These are phyloP conservation scores for Boletus semigastroideus DNA, from an alignment of 1,284 basidiomycete species.

Conservation along the genomic window DNA sequence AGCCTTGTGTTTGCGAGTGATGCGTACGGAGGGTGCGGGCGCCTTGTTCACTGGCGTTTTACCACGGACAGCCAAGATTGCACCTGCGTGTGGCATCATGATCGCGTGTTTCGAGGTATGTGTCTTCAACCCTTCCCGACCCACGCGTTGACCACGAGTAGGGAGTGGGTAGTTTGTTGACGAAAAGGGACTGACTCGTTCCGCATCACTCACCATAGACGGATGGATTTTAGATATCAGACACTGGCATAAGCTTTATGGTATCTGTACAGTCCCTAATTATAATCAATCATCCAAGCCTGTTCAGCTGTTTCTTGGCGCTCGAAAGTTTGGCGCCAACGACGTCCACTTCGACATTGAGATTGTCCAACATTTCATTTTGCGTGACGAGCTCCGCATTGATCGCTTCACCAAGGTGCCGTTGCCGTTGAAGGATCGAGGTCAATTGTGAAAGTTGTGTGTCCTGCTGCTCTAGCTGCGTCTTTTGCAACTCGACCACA, in stretches of 20 bases:
- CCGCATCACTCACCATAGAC: constrained; percentile 18
- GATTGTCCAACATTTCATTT: constrained; percentile 82
- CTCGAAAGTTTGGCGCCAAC: constrained; percentile 76
- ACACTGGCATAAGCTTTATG: constrained; percentile 8
- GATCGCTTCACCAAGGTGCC: constrained; percentile 87
- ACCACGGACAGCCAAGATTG: constrained; percentile 93
- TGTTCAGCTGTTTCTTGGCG: constrained; percentile 81
- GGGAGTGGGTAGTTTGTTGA: constrained; percentile 56
- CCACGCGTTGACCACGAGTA: constrained; percentile 26
- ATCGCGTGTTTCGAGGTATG: constrained; percentile 91
- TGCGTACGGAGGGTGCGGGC: constrained; percentile 73
- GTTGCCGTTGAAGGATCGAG: constrained; percentile 82
- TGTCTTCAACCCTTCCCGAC: background rate
- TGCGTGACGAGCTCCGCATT: constrained; percentile 81
- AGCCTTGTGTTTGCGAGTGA: constrained; percentile 66
- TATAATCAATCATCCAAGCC: constrained; percentile 47
- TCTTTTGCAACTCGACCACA: constrained; percentile 76
- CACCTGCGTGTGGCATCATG: constrained; percentile 98
- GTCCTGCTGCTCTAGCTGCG: constrained; percentile 85
- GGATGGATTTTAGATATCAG: constrained; percentile 10
- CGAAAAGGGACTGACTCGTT: constrained; percentile 31
- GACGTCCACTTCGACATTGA: constrained; percentile 72
- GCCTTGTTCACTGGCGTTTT: constrained; percentile 86
- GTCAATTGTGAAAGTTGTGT: constrained; percentile 76
- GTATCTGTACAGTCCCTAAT: constrained; percentile 20